Base-by-base conservation (phyloP, 2,329 filamentous ascomycete species). In the Plectosphaerella plurivora region DNA sequence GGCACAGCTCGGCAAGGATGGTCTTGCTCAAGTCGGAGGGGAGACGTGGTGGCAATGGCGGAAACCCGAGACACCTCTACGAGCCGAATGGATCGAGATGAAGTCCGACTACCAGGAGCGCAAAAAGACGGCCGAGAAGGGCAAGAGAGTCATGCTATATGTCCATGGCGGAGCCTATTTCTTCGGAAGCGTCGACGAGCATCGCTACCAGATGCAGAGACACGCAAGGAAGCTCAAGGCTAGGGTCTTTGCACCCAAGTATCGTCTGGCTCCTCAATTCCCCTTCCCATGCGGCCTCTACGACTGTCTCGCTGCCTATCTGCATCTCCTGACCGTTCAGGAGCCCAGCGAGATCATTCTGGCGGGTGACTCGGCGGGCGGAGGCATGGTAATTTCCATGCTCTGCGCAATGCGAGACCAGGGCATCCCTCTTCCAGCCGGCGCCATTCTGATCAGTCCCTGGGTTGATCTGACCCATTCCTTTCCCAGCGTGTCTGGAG, bases 21-120 rank as follows among this genome's bases (percentile, higher is more conserved):
- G 92, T 3, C 78, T 91, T 57, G 78, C 82, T 49, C 79, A 81
- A 58, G 85, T 96, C 45, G 94, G 94, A 41, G 94, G 94, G 3
- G 78, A 81, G 62, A 81, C 85, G 55, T 91, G 94, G 94, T 91
- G 93, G 93, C 83, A 91, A 70, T 96, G 91, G 91, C 81, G 89
- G 50, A 81, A 83, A 51, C 81, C 82, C 5, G 78, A 83, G 24
- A 78, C 73, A 46, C 77, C 84, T 1, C 73, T 97, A 25, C 84
- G 84, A 62, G 91, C 88, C 1, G 93, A 99, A 66, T 97, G 92
- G 93, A 90, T 99, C 59, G 94, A 97, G 76, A 97, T 97, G 92
- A 86, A 83, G 59, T 79, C 84, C 49, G 88, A 97, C 67, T 87
- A 89, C 63, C 76, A 87, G 55, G 84, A 88, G 64, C 83, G 90